Evolutionary conservation across 2,329 filamentous ascomycete species (phyloP).

Genomic region (Graphilbum fragrans): DNA sequence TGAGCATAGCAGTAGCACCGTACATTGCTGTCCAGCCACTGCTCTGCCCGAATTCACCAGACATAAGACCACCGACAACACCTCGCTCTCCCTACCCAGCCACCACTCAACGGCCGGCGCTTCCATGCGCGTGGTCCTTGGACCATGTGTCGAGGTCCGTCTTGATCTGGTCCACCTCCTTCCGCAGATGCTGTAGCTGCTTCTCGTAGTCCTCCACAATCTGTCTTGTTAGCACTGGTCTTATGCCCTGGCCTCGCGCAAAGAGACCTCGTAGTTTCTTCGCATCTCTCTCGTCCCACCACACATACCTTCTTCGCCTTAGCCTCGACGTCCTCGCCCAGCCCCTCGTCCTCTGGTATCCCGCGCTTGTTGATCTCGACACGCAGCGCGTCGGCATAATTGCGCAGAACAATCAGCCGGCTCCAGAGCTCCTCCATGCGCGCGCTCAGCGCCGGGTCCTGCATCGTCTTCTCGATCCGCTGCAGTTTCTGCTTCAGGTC

Average conservation of each 20-base stretch:
- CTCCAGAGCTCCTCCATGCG: conserved; percentile 81
- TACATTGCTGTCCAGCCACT: no score
- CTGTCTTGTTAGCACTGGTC: no score
- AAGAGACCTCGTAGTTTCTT: neutral
- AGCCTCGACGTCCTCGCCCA: conserved; percentile 58
- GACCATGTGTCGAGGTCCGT: conserved; percentile 45
- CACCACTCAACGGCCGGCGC: no score
- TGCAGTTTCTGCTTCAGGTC: conserved; percentile 61
- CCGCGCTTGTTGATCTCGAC: conserved; percentile 61
- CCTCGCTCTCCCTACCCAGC: no score
- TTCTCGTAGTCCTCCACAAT: conserved; percentile 73
- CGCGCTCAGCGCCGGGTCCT: conserved; percentile 63
- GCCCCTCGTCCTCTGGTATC: conserved; percentile 37
- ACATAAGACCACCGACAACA: no score
- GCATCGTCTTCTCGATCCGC: conserved; percentile 54
- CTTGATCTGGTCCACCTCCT: conserved; percentile 53
- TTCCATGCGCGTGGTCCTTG: conserved; percentile 26
- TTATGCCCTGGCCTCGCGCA: no score
- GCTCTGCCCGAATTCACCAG: no score
- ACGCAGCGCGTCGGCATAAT: conserved; percentile 59
- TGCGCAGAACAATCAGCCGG: conserved; percentile 60
- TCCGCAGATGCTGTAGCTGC: conserved; percentile 64
- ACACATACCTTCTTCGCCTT: conserved; percentile 54
- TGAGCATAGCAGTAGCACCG: no score
- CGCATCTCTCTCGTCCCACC: neutral